phyloP scores from a whole-genome alignment of 2,329 filamentous ascomycete genomes.

The Epichloe typhina region DNA sequence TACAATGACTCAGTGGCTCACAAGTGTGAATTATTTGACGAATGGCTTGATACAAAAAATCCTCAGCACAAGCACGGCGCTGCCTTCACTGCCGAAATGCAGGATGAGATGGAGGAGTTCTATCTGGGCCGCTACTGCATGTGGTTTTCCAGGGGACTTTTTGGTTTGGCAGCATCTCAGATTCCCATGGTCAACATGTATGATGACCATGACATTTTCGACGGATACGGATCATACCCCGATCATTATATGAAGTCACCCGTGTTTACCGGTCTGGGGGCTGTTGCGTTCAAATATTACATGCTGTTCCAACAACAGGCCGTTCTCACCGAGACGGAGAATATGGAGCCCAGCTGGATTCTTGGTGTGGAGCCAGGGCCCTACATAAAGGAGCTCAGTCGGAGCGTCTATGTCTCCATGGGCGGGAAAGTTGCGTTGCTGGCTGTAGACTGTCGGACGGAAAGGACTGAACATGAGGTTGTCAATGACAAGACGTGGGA shows the following conservation, averaged over 20 bases:
- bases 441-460: conserved; percentile 82
- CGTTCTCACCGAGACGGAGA: conserved; percentile 64
- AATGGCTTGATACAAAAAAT: conserved; percentile 76
- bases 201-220: conserved; percentile 87
- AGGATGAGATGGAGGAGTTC: conserved; percentile 75
- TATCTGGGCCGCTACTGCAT: conserved; percentile 79
- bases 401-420: conserved; percentile 74
- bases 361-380: conserved; percentile 69
- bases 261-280: conserved; percentile 80
- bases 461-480: conserved; percentile 73
- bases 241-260: conserved; percentile 83
- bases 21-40: conserved; percentile 61
- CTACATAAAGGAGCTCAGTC: conserved; percentile 77
- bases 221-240: conserved; percentile 87
- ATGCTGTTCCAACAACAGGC: conserved; percentile 98
- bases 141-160: conserved; percentile 98
- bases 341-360: conserved; percentile 82
- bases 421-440: conserved; percentile 70
- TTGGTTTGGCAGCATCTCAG: conserved; percentile 81
- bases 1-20: conserved; percentile 81
- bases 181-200: conserved; percentile 99
- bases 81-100: conserved; percentile 69
- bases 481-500: conserved; percentile 72
- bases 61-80: conserved; percentile 65
- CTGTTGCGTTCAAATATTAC: conserved; percentile 95